These are phyloP conservation scores for Halteria grandinella DNA, from an alignment of 73 alveolate species.

Conservation along the genomic window DNA sequence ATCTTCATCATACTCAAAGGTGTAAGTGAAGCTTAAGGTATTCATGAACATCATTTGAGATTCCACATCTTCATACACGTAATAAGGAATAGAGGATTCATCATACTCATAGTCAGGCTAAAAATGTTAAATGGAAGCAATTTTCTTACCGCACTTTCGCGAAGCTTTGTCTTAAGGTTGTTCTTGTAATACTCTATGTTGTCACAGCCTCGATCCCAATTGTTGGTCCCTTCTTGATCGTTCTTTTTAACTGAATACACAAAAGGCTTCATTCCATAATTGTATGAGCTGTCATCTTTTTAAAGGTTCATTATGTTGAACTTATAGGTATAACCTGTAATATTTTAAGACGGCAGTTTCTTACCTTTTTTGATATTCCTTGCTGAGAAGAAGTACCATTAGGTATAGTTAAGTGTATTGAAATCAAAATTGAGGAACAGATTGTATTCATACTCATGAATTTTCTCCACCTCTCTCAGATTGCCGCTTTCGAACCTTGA, in stretches of 20 bases:
- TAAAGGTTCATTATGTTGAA: slow-evolving; percentile 51
- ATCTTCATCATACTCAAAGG: slow-evolving; percentile 95
- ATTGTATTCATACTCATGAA: slow-evolving; percentile 18
- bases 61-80: no score
- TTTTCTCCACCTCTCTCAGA: slow-evolving; percentile 39
- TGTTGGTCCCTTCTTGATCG: slow-evolving; percentile 6
- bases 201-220: slow-evolving; percentile 22
- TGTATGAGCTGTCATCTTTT: slow-evolving; percentile 46
- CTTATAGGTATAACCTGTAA: no score
- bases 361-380: slow-evolving; percentile 53
- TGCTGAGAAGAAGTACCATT: slow-evolving; percentile 60
- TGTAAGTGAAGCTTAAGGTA: no score
- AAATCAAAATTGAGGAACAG: slow-evolving; percentile 24
- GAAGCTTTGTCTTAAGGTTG: slow-evolving; percentile 19
- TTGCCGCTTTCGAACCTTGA: slow-evolving; percentile 55
- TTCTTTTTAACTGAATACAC: no score
- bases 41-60: no score
- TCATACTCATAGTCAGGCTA: no score
- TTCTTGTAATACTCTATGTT: slow-evolving; percentile 34
- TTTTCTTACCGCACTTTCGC: no score
- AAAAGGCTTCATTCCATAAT: slow-evolving; percentile 57
- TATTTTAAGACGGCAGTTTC: no score
- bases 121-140: no score
- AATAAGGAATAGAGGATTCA: no score
- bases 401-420: slow-evolving; percentile 25